Evolutionary conservation across 306 rosid species (phyloP).

Genomic region (Casuarina equisetifolia): DNA sequence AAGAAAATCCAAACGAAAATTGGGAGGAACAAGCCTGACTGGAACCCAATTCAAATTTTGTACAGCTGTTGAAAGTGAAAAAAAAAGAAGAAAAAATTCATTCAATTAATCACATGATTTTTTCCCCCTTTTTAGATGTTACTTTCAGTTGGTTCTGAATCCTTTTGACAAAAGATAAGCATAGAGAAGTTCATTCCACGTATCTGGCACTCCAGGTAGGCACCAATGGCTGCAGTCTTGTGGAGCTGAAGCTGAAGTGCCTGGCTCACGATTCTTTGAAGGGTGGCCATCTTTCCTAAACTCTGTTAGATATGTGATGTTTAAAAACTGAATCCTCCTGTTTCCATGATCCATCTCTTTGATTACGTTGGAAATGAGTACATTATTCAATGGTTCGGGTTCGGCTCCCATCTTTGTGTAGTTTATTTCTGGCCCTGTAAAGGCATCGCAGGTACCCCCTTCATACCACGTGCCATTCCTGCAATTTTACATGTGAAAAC

Average conservation of each 20-base stretch:
- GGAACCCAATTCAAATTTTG: slow-evolving; percentile 39
- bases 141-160: slow-evolving; percentile 38
- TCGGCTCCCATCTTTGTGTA: slow-evolving; percentile 47
- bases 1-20: slow-evolving; percentile 45
- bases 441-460: slow-evolving; percentile 62
- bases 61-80: slow-evolving; percentile 38
- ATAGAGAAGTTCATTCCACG: slow-evolving; percentile 87
- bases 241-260: slow-evolving; percentile 72
- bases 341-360: slow-evolving; percentile 61
- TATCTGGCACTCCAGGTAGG: slow-evolving; percentile 95
- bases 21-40: slow-evolving; percentile 56
- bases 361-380: slow-evolving; percentile 52
- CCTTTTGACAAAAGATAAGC: slow-evolving; percentile 58
- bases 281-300: slow-evolving; percentile 91
- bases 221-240: slow-evolving; percentile 99
- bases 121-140: slow-evolving; percentile 21
- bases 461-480: slow-evolving; percentile 83
- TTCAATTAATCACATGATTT: slow-evolving; percentile 26
- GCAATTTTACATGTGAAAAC: slow-evolving; percentile 36
- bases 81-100: slow-evolving; percentile 31
- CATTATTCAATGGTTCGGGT: slow-evolving; percentile 68
- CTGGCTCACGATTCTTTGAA: slow-evolving; percentile 78
- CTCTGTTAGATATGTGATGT: slow-evolving; percentile 84
- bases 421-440: slow-evolving; percentile 59
- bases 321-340: slow-evolving; percentile 60